phyloP scores from a whole-genome alignment of 1,139 yeast genomes.

The Saccharomyces uvarum region DNA sequence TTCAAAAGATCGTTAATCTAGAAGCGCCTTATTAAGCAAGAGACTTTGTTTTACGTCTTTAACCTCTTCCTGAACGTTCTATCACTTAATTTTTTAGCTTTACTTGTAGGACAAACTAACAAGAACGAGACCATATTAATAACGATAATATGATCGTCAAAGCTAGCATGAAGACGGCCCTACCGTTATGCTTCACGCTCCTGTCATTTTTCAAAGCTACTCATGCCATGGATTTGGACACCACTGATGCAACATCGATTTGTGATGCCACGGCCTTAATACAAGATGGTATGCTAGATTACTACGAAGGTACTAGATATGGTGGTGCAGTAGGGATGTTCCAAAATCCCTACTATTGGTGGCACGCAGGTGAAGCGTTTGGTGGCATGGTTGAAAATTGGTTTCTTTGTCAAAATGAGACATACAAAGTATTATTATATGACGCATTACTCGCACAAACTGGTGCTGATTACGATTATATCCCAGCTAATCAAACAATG shows the following conservation, averaged over 20 bases:
- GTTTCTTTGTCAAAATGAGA: slow-evolving; percentile 42
- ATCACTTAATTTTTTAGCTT: neutral
- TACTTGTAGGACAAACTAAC: neutral
- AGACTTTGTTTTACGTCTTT: neutral
- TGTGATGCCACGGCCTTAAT: slow-evolving; percentile 47
- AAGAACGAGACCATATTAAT: neutral
- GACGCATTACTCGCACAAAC: slow-evolving; percentile 51
- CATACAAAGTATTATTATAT: slow-evolving; percentile 37
- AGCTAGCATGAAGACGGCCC: neutral
- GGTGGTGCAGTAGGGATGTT: slow-evolving; percentile 61
- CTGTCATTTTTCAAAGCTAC: neutral
- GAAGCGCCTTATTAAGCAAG: neutral
- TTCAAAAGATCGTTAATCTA: neutral
- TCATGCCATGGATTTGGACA: slow-evolving; percentile 27
- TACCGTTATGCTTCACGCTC: neutral
- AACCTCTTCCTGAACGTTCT: neutral
- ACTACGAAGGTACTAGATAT: slow-evolving; percentile 44
- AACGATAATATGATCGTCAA: neutral
- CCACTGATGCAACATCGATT: slow-evolving; percentile 33
- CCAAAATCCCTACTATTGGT: slow-evolving; percentile 57
- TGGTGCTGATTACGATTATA: slow-evolving; percentile 45
- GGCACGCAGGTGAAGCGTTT: slow-evolving; percentile 66
- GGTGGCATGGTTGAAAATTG: slow-evolving; percentile 53
- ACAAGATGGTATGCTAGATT: slow-evolving; percentile 48
- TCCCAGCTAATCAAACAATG: slow-evolving; percentile 52